A percentile compares a stretch with the other conserved stretches of the same genome.
Conservation (phyloP, 192 early-diverging fungal genomes). For the Entophlyctis helioformis region DNA sequence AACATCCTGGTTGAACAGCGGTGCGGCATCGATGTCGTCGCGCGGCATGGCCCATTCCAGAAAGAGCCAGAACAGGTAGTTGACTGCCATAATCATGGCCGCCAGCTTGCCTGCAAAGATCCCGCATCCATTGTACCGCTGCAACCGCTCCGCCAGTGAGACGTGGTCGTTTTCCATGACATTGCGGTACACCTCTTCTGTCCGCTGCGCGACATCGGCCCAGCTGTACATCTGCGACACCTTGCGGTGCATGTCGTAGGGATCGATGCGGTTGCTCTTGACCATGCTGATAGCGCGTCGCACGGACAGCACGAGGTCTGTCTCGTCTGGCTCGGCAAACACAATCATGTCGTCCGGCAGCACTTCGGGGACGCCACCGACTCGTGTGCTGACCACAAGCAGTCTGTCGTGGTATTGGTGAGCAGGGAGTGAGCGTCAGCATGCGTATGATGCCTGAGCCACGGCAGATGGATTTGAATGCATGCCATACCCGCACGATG, state of each 20-base stretch:
- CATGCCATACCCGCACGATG: constrained; percentile 81
- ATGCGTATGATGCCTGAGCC: no score
- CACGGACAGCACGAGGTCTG: constrained; percentile 49
- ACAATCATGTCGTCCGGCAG: constrained; percentile 85
- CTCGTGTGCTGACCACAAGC: constrained; percentile 88
- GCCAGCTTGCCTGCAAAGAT: constrained; percentile 83
- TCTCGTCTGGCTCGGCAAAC: constrained; percentile 51
- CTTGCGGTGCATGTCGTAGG: constrained; percentile 58
- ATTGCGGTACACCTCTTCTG: constrained; percentile 70
- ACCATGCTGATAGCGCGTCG: constrained; percentile 60
- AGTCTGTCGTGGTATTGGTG: constrained; percentile 47
- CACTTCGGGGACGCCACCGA: constrained; percentile 95
- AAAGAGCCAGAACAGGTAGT: constrained; percentile 69
- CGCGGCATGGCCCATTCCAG: constrained; percentile 73
- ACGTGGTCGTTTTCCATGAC: constrained; percentile 54
- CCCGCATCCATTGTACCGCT: constrained; percentile 50
- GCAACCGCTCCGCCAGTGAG: constrained; percentile 65
- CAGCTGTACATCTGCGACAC: constrained; percentile 94
- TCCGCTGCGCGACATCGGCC: constrained; percentile 88
- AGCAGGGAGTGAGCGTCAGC: no score
- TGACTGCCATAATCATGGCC: constrained; percentile 77
- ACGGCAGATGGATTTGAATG: no score
- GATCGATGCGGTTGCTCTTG: constrained; percentile 13
- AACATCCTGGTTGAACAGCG: constrained; percentile 10
- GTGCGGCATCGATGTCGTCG: constrained; percentile 58